A percentile compares a stretch with the other conserved stretches of the same genome.
Evolutionary conservation across 208 protist species (phyloP).

Genomic region (Trypanosoma caninum): DNA sequence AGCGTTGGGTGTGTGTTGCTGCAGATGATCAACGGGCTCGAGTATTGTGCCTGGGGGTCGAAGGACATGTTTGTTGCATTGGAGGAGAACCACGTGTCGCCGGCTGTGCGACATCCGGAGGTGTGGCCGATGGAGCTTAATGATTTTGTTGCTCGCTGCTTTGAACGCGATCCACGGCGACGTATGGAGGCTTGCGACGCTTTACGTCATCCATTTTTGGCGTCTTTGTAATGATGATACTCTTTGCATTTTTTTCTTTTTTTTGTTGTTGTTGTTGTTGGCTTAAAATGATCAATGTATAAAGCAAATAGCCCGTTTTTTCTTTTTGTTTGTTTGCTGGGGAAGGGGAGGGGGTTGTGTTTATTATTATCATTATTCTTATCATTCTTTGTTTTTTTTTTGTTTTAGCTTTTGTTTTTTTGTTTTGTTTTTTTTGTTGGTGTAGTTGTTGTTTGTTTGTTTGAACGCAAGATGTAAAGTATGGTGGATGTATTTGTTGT

Average conservation of each 20-base stretch:
- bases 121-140: constrained; percentile 21
- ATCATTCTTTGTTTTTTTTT: constrained; percentile 11
- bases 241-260: background rate
- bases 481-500: background rate
- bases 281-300: too few species aligned
- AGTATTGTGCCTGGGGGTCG: constrained; percentile 4
- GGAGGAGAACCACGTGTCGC: constrained; percentile 19
- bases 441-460: too few species aligned
- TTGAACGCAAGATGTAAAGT: too few species aligned
- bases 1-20: constrained; percentile 26
- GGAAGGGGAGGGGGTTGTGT: background rate
- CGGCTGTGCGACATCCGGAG: constrained; percentile 15
- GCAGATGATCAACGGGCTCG: constrained; percentile 23
- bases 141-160: constrained; percentile 21
- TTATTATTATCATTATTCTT: background rate
- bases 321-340: constrained; percentile 1
- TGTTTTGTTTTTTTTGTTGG: background rate
- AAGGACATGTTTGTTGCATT: constrained; percentile 10
- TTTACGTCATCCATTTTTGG: constrained; percentile 21
- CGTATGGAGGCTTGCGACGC: constrained; percentile 7
- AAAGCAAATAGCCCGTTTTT: too few species aligned
- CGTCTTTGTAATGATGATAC: background rate
- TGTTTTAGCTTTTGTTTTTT: constrained; percentile 1
- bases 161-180: constrained; percentile 21
- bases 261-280: constrained; percentile 1